A percentile compares a stretch with the other conserved stretches of the same genome.
Evolutionary conservation across 805 yeast genomes (phyloP).

Genomic region (Helenozyma baotianmanensis): DNA sequence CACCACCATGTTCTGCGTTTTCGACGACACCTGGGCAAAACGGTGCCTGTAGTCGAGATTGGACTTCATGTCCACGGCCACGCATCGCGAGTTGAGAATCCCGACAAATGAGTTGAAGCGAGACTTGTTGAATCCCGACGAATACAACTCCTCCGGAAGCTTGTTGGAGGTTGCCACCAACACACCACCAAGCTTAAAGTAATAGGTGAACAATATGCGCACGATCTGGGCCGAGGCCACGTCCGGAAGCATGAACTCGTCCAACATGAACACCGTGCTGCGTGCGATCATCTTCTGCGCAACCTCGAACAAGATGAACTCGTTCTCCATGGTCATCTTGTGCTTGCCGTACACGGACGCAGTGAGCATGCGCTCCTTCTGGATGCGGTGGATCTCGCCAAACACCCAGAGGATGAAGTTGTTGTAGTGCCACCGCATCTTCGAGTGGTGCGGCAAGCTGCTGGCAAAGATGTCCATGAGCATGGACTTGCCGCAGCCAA

Average conservation of each 20-base stretch:
- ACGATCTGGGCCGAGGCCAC: constrained; percentile 69
- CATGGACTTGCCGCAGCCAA: constrained; percentile 74
- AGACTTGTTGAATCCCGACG: constrained; percentile 56
- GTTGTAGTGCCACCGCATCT: constrained; percentile 68
- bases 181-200: constrained; percentile 71
- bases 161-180: constrained; percentile 70
- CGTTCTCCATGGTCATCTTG: constrained; percentile 44
- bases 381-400: constrained; percentile 54
- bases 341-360: constrained; percentile 19
- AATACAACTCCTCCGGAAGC: constrained; percentile 66
- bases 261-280: constrained; percentile 58
- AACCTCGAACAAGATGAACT: constrained; percentile 59
- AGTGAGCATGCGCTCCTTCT: constrained; percentile 38
- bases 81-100: constrained; percentile 55
- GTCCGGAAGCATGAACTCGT: constrained; percentile 76
- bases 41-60: constrained; percentile 49
- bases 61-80: constrained; percentile 58
- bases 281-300: constrained; percentile 59
- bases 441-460: constrained; percentile 57
- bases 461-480: constrained; percentile 67
- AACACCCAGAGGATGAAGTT: constrained; percentile 68
- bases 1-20: constrained; percentile 29
- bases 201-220: constrained; percentile 60
- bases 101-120: constrained; percentile 55
- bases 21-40: constrained; percentile 17